Conservation (phyloP, 805 yeast species). For the Suhomyces sp. region DNA sequence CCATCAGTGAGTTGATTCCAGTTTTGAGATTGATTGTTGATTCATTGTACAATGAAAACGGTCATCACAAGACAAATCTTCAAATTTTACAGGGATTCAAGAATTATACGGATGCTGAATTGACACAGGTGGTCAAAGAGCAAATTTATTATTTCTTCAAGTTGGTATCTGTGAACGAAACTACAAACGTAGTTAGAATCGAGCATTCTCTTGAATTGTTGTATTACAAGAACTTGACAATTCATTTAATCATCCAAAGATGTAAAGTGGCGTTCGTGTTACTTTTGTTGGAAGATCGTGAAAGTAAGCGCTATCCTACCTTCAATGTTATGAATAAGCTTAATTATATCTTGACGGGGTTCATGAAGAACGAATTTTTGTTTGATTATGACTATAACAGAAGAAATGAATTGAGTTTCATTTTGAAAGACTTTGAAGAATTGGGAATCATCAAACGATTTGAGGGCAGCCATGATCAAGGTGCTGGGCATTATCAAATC, state of each 20-base stretch:
- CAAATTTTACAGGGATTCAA: conserved; percentile 19
- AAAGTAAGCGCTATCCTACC: conserved; percentile 4
- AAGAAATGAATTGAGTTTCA: conserved; percentile 26
- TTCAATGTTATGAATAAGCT: conserved; percentile 23
- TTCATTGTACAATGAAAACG: conserved; percentile 22
- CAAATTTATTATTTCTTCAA: conserved; percentile 31
- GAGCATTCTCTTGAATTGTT: conserved; percentile 54
- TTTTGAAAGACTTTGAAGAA: conserved; percentile 25
- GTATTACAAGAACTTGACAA: conserved; percentile 56
- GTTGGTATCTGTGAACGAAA: conserved; percentile 22
- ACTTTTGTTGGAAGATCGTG: conserved; percentile 7
- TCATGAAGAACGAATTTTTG: conserved; percentile 42
- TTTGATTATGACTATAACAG: conserved; percentile 40
- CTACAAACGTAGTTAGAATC: conserved; percentile 29
- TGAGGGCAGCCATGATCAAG: conserved; percentile 8
- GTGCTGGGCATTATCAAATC: conserved; percentile 18
- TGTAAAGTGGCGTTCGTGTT: conserved; percentile 43
- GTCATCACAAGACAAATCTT: conserved; percentile 21
- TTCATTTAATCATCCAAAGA: conserved; percentile 53
- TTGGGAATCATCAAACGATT: conserved; percentile 12
- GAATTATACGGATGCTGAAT: conserved; percentile 20
- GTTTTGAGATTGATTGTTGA: conserved; percentile 25
- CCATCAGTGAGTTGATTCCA: conserved; percentile 28
- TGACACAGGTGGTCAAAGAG: conserved; percentile 21
- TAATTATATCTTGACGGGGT: conserved; percentile 36